Conservation (phyloP, 176 grass and related monocot genomes). For the Saccharum spontaneum region DNA sequence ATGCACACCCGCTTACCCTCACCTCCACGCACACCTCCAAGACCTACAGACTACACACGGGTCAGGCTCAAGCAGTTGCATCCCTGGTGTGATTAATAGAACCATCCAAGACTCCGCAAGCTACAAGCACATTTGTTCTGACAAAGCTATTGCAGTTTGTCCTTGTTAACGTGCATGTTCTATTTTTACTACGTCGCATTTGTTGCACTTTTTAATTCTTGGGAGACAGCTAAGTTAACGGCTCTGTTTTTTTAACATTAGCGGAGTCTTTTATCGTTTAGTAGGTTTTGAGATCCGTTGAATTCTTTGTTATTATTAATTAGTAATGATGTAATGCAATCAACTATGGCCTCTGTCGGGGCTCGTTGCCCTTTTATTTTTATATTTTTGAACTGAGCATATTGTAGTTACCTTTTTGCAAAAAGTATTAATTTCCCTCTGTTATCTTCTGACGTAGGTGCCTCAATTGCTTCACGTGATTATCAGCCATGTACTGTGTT, state of each 20-base stretch:
- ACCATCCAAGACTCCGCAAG: not conserved
- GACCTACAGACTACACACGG: not conserved
- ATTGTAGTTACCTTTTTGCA: not conserved
- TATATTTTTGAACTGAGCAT: not conserved
- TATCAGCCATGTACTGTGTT: too few relatives aligned
- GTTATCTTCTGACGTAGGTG: not conserved
- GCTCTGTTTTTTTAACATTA: not conserved
- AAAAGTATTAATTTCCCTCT: slow-evolving; percentile 2
- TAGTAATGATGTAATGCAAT: not conserved
- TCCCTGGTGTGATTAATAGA: not conserved
- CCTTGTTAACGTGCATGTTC: not conserved
- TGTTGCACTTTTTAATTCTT: not conserved
- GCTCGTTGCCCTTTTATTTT: slow-evolving; percentile 1
- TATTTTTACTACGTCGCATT: not conserved
- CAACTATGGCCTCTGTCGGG: not conserved
- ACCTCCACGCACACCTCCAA: not conserved
- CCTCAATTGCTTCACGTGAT: too few relatives aligned
- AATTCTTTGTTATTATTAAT: not conserved
- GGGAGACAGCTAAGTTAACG: not conserved
- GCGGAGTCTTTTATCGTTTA: not conserved
- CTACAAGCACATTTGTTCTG: not conserved
- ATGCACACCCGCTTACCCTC: not conserved
- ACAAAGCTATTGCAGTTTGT: not conserved
- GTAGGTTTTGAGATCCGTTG: not conserved
- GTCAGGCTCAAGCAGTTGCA: not conserved